These are phyloP conservation scores for Clathrospora elynae DNA, from an alignment of 2,329 filamentous ascomycete genomes.

Conservation along the genomic window DNA sequence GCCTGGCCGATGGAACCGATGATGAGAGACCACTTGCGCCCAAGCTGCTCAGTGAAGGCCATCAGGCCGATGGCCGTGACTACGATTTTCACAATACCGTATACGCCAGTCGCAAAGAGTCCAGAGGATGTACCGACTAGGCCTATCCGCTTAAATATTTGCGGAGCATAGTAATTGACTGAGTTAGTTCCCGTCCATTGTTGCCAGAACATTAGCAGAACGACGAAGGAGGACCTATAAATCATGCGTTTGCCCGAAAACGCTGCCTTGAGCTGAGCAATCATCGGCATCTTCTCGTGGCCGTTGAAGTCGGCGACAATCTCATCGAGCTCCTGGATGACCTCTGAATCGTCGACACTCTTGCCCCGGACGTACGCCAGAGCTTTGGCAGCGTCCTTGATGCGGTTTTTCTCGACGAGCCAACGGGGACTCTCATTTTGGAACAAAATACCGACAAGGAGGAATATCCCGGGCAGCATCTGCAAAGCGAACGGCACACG, in stretches of 20 bases:
- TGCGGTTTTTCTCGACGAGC: conserved; percentile 59
- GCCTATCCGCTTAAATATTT: conserved; percentile 53
- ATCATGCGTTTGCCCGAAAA: conserved; percentile 48
- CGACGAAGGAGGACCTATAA: conserved; percentile 50
- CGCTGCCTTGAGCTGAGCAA: conserved; percentile 47
- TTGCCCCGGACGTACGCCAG: conserved; percentile 49
- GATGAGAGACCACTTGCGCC: conserved; percentile 53
- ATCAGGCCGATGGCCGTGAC: conserved; percentile 52
- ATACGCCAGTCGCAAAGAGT: conserved; percentile 49
- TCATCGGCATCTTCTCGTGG: conserved; percentile 50
- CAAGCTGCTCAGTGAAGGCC: conserved; percentile 53
- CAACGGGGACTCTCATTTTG: conserved; percentile 60
- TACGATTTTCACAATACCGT: conserved; percentile 55
- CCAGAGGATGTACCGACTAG: conserved; percentile 47
- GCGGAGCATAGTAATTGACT: conserved; percentile 53
- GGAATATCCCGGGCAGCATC: conserved; percentile 58
- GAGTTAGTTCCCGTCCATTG: conserved; percentile 47
- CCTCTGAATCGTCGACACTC: conserved; percentile 41
- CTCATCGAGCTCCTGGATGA: conserved; percentile 51
- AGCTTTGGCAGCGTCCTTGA: conserved; percentile 52
- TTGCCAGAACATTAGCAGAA: conserved; percentile 54
- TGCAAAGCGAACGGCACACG: conserved; percentile 59
- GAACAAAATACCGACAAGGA: conserved; percentile 57
- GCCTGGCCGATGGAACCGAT: conserved; percentile 51
- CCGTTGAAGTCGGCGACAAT: conserved; percentile 51